Base-by-base conservation (phyloP, 2,329 filamentous ascomycete species). In the Stemphylium vesicarium region DNA sequence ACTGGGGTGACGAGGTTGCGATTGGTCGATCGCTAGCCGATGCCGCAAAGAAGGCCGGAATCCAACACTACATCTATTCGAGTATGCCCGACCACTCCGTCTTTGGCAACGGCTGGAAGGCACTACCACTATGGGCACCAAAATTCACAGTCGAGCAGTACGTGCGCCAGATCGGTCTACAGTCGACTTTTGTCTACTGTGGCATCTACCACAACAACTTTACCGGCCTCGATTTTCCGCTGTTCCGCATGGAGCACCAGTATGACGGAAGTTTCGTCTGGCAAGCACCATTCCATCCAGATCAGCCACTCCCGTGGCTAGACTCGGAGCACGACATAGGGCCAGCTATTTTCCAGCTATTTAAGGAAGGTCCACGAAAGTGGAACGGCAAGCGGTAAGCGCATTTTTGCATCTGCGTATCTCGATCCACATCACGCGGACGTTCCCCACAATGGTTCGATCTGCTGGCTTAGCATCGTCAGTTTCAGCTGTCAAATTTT, bases 141-240 rank as follows among this genome's bases (percentile, higher is more conserved):
- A 99, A 99, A 77, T 92, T 96, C 76, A 88, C 90, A 44, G 89
- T 98, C 37, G 95, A 98, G 77, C 90, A 95, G 50, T 96, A 98
- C 75, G 85, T 97, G 46, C 87, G 91, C 53, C 85, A 92, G 72
- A 85, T 96, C 36, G 88, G 88, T 9, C 82, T 97, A 10, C 91
- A 91, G 0, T 88, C 93, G 1, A 98, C 94, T 0, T 98, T 96
- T 75, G 88, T 97, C 62, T 97, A 97, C 77, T 92, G 93, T 9
- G 95, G 94, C 56, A 97, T 97, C 68, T 99, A 98, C 82, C 96
- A 98, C 82, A 98, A 98, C 78, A 98, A 99, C 75, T 99, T 98
- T 78, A 98, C 94, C 26, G 95, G 91, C 41, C 82, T 97, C 29
- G 87, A 87, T 1, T 98, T 96, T 71, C 95, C 95, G 1, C 83